phyloP scores from a whole-genome alignment of 306 rosid species.

The Gleditsia sinensis region DNA sequence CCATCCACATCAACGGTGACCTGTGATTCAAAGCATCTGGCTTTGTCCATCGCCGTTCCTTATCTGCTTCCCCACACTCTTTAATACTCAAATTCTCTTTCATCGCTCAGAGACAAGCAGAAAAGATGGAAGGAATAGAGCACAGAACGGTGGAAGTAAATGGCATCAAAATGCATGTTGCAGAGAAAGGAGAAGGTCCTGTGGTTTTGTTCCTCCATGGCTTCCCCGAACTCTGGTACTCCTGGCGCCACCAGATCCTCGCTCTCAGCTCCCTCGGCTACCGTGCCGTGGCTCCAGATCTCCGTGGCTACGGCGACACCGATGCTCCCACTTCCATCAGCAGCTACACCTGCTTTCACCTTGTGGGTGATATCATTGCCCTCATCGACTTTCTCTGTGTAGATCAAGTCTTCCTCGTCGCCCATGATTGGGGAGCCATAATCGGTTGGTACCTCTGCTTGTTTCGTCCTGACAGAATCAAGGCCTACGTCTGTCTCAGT shows the following conservation, averaged over 20 bases:
- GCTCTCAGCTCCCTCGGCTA: conserved; percentile 39
- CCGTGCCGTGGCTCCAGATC: conserved; percentile 42
- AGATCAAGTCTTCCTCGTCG: conserved; percentile 36
- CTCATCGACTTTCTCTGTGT: conserved; percentile 25
- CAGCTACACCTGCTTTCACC: conserved; percentile 28
- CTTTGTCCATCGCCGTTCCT: too few species aligned
- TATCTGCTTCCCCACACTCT: too few species aligned
- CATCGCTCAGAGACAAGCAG: too few species aligned
- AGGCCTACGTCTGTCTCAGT: conserved; percentile 43
- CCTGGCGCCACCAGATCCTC: conserved; percentile 47
- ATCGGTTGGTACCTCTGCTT: conserved; percentile 45
- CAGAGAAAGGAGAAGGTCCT: conserved; percentile 46
- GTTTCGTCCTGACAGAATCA: conserved; percentile 35
- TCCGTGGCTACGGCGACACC: conserved; percentile 46
- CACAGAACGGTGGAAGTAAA: conserved; percentile 41
- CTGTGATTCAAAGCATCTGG: too few species aligned
- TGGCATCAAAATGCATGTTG: conserved; percentile 50
- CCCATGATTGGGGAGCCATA: conserved; percentile 49
- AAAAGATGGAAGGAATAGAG: conserved; percentile 33
- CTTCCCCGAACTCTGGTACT: conserved; percentile 54
- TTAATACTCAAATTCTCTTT: too few species aligned
- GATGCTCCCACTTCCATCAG: not conserved
- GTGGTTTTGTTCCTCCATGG: conserved; percentile 52
- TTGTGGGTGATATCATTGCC: conserved; percentile 38
- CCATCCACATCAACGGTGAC: too few species aligned